Evolutionary conservation across 768 basidiomycete genomes (phyloP), one percentile per base, ranked within the genome.

Genomic region (Imleria badia): DNA sequence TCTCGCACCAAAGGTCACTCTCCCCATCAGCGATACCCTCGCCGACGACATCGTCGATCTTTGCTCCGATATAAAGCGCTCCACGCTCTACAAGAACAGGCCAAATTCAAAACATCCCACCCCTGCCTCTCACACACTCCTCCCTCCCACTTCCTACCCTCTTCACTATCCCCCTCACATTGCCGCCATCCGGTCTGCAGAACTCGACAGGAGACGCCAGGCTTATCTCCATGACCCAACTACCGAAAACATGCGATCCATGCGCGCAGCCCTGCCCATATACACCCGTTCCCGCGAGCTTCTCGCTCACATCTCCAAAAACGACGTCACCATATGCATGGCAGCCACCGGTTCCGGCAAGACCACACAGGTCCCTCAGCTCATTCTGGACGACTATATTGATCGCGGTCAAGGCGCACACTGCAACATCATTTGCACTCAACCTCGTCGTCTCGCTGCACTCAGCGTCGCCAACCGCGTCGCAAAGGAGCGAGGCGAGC

Each of bases 301-400:
- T 39, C 66, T 96, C 47, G 66, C 78, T 2, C 85, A 87, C 56
- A 84, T 98, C 60, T 73, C 76, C 19, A 72, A 81, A 30, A 84
- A 96, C 69, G 89, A 94, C 14, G 92, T 97, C 54, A 90, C 90
- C 1, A 85, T 96, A 61, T 85, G 87, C 60, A 89, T 93, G 86
- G 92, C 92, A 44, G 83, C 89, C 8, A 94, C 94, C 3, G 92
- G 93, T 34, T 94, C 91, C 2, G 93, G 94, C 2, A 97, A 97
- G 75, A 96, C 93, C 8, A 97, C 94, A 0, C 95, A 98, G 70
- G 83, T 97, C 23, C 95, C 95, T 6, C 95, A 97, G 69, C 78
- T 97, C 44, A 85, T 97, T 58, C 78, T 98, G 45, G 94, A 98
- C 63, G 81, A 89, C 40, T 86, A 80, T 64, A 94, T 94, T 54